These are phyloP conservation scores for Tephrocybe sp. DNA, from an alignment of 768 basidiomycete genomes.

Conservation along the genomic window DNA sequence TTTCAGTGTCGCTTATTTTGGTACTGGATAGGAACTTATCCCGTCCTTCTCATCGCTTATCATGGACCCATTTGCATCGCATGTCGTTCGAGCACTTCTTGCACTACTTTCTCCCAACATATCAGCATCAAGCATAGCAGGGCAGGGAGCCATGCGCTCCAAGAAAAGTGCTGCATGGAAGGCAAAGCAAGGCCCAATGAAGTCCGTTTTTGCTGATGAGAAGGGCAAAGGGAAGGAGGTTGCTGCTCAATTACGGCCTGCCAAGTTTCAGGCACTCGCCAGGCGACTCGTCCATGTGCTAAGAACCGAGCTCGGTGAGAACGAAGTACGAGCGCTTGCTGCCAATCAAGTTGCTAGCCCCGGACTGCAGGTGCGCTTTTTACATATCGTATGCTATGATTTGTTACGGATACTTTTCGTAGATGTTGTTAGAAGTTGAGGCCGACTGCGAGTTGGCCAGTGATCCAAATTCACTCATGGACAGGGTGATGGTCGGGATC, in stretches of 20 bases:
- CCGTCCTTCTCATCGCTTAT: conserved; percentile 64
- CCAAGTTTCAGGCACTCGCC: conserved; percentile 48
- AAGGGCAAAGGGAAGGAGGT: conserved; percentile 36
- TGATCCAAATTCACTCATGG: conserved; percentile 73
- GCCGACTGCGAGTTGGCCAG: conserved; percentile 61
- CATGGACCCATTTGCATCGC: conserved; percentile 88
- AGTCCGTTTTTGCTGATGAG: conserved; percentile 64
- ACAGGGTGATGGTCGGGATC: conserved; percentile 74
- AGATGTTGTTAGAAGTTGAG: conserved; percentile 87
- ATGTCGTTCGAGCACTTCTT: conserved; percentile 81
- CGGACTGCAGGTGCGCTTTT: conserved; percentile 57
- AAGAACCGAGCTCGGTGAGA: conserved; percentile 53
- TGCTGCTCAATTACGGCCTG: conserved; percentile 32
- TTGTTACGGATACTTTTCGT: conserved; percentile 6
- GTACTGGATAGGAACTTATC: conserved; percentile 59
- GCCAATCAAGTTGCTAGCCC: conserved; percentile 79
- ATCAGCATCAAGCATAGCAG: conserved; percentile 35
- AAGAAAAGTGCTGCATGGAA: conserved; percentile 87
- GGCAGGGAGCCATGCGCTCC: conserved; percentile 60
- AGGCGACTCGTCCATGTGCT: conserved; percentile 50
- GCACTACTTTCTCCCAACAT: conserved; percentile 70
- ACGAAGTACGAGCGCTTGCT: conserved; percentile 77
- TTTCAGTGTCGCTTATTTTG: background rate
- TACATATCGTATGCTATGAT: conserved; percentile 11
- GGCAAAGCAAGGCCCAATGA: conserved; percentile 76